Evolutionary conservation across 805 yeast species (phyloP).

Genomic region (Pichia cabralensis): DNA sequence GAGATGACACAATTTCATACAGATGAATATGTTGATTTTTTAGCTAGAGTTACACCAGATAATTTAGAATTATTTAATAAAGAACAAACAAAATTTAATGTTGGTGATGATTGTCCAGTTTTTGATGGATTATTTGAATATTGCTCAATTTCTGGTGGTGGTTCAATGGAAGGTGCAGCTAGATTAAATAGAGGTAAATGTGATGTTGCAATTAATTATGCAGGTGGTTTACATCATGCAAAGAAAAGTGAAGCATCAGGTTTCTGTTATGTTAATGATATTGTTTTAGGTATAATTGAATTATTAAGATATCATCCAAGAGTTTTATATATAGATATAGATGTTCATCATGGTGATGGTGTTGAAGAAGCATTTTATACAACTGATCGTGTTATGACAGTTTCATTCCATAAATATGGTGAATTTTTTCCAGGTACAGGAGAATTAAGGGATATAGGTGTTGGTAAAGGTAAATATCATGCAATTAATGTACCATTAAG

Average conservation of each 20-base stretch:
- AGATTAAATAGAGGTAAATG: conserved; percentile 72
- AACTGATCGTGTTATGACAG: conserved; percentile 85
- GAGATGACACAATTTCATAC: conserved; percentile 98
- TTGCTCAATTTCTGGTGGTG: conserved; percentile 77
- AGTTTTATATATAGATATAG: conserved; percentile 81
- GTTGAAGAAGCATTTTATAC: conserved; percentile 91
- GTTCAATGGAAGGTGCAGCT: conserved; percentile 84
- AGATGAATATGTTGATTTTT: conserved; percentile 91
- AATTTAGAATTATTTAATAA: conserved; percentile 78
- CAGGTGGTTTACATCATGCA: conserved; percentile 92
- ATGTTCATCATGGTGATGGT: conserved; percentile 92
- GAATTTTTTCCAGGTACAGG: conserved; percentile 95
- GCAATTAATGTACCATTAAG: conserved; percentile 79
- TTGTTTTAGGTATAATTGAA: conserved; percentile 75
- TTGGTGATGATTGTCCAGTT: conserved; percentile 90
- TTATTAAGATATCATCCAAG: conserved; percentile 75
- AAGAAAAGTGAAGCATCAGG: conserved; percentile 86
- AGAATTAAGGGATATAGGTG: conserved; percentile 73
- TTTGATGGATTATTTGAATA: conserved; percentile 72
- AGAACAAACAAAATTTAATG: conserved; percentile 86
- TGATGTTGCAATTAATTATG: conserved; percentile 87
- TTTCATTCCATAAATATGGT: conserved; percentile 86
- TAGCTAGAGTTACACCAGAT: conserved; percentile 86
- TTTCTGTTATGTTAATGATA: conserved; percentile 85
- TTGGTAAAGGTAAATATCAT: conserved; percentile 75